Percentiles rank a stretch among this genome's conserved stretches.
Conservation (phyloP, 2,329 filamentous ascomycete genomes). For the Pseudogymnoascus sp. region DNA sequence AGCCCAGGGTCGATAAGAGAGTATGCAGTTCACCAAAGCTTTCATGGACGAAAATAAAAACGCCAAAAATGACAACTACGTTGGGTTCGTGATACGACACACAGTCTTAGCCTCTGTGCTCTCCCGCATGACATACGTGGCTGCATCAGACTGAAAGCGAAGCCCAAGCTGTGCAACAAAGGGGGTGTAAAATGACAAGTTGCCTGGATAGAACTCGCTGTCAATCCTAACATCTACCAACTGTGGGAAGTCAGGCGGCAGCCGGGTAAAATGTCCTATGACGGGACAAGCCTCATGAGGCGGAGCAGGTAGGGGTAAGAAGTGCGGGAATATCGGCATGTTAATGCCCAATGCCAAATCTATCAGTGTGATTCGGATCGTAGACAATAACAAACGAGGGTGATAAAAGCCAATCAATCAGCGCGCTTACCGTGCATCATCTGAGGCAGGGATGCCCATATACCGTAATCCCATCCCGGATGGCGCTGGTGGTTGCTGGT, state of each 20-base stretch:
- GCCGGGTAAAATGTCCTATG: background rate
- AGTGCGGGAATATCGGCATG: constrained; percentile 4
- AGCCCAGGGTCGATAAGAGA: background rate
- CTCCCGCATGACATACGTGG: constrained; percentile 7
- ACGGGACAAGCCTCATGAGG: background rate
- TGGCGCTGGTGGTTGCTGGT: constrained; percentile 17
- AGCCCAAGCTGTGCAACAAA: constrained; percentile 1
- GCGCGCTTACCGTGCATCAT: constrained; percentile 28
- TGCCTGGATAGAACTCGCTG: background rate
- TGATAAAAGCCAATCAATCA: constrained; percentile 4
- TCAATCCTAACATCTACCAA: constrained; percentile 1
- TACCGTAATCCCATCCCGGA: constrained; percentile 29
- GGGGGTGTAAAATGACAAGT: constrained; percentile 1
- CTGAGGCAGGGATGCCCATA: constrained; percentile 25
- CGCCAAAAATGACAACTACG: constrained; percentile 6
- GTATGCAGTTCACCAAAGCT: constrained; percentile 4
- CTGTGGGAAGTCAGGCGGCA: background rate
- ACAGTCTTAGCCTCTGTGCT: constrained; percentile 1
- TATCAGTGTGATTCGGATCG: constrained; percentile 1
- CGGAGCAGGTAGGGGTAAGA: background rate
- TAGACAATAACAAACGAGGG: background rate
- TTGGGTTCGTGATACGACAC: constrained; percentile 3
- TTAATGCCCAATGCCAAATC: constrained; percentile 3
- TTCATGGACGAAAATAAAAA: constrained; percentile 1
- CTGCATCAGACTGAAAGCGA: constrained; percentile 5